Evolutionary conservation across 768 basidiomycete genomes (phyloP).

Genomic region (Amanita fuliginea): DNA sequence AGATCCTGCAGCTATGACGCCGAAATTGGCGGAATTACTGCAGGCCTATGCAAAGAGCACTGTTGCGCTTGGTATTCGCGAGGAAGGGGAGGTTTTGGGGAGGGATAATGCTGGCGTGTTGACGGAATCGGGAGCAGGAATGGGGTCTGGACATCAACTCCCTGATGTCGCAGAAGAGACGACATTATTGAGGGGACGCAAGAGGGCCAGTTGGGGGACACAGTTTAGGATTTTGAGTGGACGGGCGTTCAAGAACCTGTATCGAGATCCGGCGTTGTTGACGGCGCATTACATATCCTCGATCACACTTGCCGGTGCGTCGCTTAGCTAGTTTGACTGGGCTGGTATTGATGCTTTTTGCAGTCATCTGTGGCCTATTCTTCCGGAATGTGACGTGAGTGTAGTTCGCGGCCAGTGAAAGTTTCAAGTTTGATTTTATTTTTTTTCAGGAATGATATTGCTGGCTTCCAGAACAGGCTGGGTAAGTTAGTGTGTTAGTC

Average conservation of each 20-base stretch:
- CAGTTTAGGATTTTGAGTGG: constrained; percentile 95
- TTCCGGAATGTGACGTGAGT: constrained; percentile 76
- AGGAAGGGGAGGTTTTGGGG: constrained; percentile 44
- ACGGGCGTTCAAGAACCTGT: constrained; percentile 95
- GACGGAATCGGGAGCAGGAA: constrained; percentile 16
- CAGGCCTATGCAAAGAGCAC: constrained; percentile 58
- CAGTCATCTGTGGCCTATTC: constrained; percentile 89
- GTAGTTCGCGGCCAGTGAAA: neutral
- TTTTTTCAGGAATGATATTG: constrained; percentile 67
- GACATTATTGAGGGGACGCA: constrained; percentile 53
- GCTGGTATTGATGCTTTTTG: neutral
- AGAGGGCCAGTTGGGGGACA: constrained; percentile 76
- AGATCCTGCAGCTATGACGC: constrained; percentile 28
- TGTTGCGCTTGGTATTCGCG: constrained; percentile 48
- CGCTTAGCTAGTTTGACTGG: constrained; percentile 19
- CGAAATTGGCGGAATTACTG: constrained; percentile 63
- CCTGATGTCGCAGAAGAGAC: constrained; percentile 66
- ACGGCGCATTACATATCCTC: constrained; percentile 84
- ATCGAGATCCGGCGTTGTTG: constrained; percentile 88
- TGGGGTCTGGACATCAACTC: constrained; percentile 24
- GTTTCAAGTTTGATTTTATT: neutral
- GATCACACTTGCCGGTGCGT: constrained; percentile 64
- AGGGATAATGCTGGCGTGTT: constrained; percentile 19
- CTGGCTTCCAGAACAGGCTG: constrained; percentile 93
- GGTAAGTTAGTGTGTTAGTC: constrained; percentile 26